A percentile compares a stretch with the other conserved stretches of the same genome.
Conservation (phyloP, 2,329 filamentous ascomycete species). For the Lanzia echinophila region DNA sequence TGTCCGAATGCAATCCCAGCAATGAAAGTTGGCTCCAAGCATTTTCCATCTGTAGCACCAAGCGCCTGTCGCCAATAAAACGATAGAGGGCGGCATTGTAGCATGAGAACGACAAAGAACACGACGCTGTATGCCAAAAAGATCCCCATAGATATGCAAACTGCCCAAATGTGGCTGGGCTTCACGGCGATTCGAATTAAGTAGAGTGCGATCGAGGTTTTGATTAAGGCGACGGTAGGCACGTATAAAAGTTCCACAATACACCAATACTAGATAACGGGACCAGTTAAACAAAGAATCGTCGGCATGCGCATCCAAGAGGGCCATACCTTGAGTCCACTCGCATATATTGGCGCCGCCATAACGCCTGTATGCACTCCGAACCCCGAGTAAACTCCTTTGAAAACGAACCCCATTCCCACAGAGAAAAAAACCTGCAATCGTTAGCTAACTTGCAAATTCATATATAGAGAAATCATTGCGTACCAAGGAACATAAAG, state of each 20-base stretch:
- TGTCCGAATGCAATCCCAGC: slow-evolving; percentile 32
- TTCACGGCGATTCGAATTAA: slow-evolving; percentile 8
- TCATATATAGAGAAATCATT: neutral
- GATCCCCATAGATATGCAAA: neutral
- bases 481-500: slow-evolving; percentile 40
- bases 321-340: slow-evolving; percentile 20
- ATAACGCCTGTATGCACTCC: slow-evolving; percentile 17
- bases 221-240: slow-evolving; percentile 34
- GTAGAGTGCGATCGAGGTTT: slow-evolving; percentile 5
- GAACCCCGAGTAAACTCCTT: slow-evolving; percentile 18
- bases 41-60: slow-evolving; percentile 24
- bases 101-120: neutral
- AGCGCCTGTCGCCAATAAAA: slow-evolving; percentile 34
- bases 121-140: slow-evolving; percentile 30
- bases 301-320: too few relatives aligned
- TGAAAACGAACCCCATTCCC: slow-evolving; percentile 15
- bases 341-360: slow-evolving; percentile 2
- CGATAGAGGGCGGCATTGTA: slow-evolving; percentile 24
- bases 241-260: slow-evolving; percentile 33
- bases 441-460: neutral
- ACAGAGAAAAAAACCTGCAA: slow-evolving; percentile 15
- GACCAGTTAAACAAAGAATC: neutral
- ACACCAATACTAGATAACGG: slow-evolving; percentile 19
- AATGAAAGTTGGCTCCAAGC: slow-evolving; percentile 24
- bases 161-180: neutral